Conservation (phyloP, 2,329 filamentous ascomycete genomes). For the Ascochyta pisi region DNA sequence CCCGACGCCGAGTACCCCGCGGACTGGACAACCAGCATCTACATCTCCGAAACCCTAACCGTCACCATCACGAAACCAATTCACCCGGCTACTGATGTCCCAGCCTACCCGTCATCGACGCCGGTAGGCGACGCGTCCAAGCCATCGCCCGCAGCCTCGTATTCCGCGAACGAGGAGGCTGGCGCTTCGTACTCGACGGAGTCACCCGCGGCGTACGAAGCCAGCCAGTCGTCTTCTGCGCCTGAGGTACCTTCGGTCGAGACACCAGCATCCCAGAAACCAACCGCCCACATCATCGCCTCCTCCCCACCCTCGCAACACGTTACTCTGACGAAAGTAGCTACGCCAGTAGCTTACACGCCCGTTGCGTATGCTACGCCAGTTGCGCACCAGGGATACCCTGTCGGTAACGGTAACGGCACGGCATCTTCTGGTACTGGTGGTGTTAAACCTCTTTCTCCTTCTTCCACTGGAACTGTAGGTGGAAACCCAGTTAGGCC, state of each 20-base stretch:
- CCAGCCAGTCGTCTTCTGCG: conserved; percentile 3
- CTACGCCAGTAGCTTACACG: conserved; percentile 22
- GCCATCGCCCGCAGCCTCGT: conserved; percentile 20
- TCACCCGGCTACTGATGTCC: conserved; percentile 25
- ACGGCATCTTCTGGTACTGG: conserved; percentile 19
- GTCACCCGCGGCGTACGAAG: conserved; percentile 3
- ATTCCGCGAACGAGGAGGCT: conserved; percentile 1
- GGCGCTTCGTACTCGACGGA: no score
- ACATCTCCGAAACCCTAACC: conserved; percentile 39
- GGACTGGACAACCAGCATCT: conserved; percentile 44
- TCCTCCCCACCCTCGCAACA: conserved; percentile 18
- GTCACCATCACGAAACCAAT: conserved; percentile 44
- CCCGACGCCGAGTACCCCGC: conserved; percentile 29
- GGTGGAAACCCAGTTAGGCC: conserved; percentile 19
- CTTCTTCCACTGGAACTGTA: conserved; percentile 3
- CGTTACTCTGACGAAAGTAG: conserved; percentile 35
- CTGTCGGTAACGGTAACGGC: conserved; percentile 9
- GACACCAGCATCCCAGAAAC: neutral
- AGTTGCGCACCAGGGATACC: conserved; percentile 12
- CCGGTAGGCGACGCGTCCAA: conserved; percentile 16
- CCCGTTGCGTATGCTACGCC: conserved; percentile 14
- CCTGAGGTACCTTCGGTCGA: conserved; percentile 6
- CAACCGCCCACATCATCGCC: no score
- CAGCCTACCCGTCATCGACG: conserved; percentile 21
- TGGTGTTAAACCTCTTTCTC: neutral